A percentile compares a stretch with the other conserved stretches of the same genome.
Conservation (phyloP, 805 yeast species). For the Yarrowia osloensis region DNA sequence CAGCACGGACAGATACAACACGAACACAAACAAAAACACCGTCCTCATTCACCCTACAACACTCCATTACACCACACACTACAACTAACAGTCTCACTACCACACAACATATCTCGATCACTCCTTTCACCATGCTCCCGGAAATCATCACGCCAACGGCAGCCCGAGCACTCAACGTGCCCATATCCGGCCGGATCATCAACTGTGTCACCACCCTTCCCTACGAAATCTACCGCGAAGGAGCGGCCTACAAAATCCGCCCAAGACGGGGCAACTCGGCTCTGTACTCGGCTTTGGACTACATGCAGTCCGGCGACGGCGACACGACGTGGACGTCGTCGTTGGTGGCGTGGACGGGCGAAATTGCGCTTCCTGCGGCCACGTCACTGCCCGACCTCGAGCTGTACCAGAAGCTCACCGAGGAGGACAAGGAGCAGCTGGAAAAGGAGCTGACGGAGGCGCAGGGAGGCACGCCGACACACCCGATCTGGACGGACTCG, state of each 20-base stretch:
- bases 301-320: constrained; percentile 43
- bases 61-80: no score
- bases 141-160: constrained; percentile 6
- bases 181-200: constrained; percentile 61
- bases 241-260: constrained; percentile 51
- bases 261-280: constrained; percentile 77
- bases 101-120: no score
- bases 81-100: neutral
- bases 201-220: constrained; percentile 71
- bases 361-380: constrained; percentile 47
- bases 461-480: constrained; percentile 47
- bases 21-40: neutral
- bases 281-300: constrained; percentile 70
- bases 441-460: constrained; percentile 49
- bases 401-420: constrained; percentile 47
- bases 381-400: constrained; percentile 38
- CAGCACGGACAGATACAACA: neutral
- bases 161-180: constrained; percentile 10
- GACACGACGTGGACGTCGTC: constrained; percentile 77
- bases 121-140: neutral
- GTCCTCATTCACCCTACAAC: no score
- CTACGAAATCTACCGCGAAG: constrained; percentile 53
- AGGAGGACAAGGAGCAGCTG: constrained; percentile 53
- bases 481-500: constrained; percentile 80
- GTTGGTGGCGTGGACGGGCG: constrained; percentile 95